Evolutionary conservation across 164 flowering plant species (phyloP).

Genomic region (Warburgia ugandensis): DNA sequence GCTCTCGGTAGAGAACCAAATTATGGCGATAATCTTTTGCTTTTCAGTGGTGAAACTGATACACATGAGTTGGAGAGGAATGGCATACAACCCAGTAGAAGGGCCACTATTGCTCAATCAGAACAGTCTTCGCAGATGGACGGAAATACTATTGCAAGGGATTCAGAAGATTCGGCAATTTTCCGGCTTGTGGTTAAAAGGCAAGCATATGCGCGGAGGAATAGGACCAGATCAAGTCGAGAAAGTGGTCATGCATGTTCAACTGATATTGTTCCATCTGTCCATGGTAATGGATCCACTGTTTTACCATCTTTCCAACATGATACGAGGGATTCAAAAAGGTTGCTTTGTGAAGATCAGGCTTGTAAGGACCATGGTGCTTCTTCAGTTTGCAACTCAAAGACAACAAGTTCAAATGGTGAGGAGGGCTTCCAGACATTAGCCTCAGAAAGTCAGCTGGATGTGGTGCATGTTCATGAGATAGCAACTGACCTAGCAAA

Average conservation of each 20-base stretch:
- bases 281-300: constrained; percentile 44
- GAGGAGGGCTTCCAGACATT: constrained; percentile 22
- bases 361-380: constrained; percentile 29
- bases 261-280: constrained; percentile 35
- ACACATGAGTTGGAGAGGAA: constrained; percentile 39
- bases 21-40: constrained; percentile 81
- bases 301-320: constrained; percentile 34
- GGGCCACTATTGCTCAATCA: constrained; percentile 36
- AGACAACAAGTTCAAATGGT: constrained; percentile 34
- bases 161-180: constrained; percentile 61
- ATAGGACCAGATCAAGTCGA: constrained; percentile 64
- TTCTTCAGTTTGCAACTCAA: constrained; percentile 30
- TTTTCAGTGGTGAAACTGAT: constrained; percentile 73
- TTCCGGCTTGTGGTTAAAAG: constrained; percentile 37
- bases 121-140: constrained; percentile 55
- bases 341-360: constrained; percentile 26
- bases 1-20: constrained; percentile 58
- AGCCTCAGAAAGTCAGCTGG: constrained; percentile 28
- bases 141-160: constrained; percentile 49
- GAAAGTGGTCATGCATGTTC: constrained; percentile 51
- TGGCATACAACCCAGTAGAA: constrained; percentile 28
- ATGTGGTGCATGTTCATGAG: constrained; percentile 25
- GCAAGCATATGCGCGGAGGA: constrained; percentile 75
- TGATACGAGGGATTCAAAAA: constrained; percentile 46
- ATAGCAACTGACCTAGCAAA: constrained; percentile 15